phyloP scores from a whole-genome alignment of 2,329 filamentous ascomycete species.

The Fusarium sp. region DNA sequence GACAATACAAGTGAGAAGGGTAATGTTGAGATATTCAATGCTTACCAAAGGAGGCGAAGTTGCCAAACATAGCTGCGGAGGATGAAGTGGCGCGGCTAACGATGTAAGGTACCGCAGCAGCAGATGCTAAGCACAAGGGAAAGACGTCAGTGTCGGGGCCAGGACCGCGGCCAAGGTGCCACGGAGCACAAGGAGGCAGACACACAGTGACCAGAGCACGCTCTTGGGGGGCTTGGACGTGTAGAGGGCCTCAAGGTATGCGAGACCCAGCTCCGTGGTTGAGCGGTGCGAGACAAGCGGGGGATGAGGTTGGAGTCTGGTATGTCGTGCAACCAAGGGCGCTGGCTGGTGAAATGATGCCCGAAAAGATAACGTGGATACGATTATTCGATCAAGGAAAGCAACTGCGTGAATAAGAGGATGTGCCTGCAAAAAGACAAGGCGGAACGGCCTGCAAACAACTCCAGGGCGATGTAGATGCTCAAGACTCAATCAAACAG shows the following conservation, averaged over 20 bases:
- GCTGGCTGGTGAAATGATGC: neutral
- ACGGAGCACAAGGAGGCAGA: slow-evolving; percentile 23
- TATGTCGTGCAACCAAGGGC: neutral
- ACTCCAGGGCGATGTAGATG: neutral
- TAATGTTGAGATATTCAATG: slow-evolving; percentile 31
- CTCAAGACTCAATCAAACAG: slow-evolving; percentile 12
- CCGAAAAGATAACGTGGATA: neutral
- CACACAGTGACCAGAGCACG: slow-evolving; percentile 25
- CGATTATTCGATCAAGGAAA: slow-evolving; percentile 1
- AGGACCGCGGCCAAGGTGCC: slow-evolving; percentile 14
- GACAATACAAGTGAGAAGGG: neutral
- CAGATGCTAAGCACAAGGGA: slow-evolving; percentile 27
- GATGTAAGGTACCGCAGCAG: slow-evolving; percentile 34
- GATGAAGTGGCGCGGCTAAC: slow-evolving; percentile 39
- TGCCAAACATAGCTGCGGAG: slow-evolving; percentile 60
- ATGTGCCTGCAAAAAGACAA: slow-evolving; percentile 8
- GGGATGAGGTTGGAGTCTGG: slow-evolving; percentile 4
- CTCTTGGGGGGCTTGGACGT: slow-evolving; percentile 7
- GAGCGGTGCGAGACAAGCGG: slow-evolving; percentile 17
- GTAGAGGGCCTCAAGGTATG: slow-evolving; percentile 16
- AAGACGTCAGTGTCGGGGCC: slow-evolving; percentile 32
- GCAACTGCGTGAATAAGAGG: slow-evolving; percentile 1
- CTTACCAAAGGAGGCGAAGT: slow-evolving; percentile 59
- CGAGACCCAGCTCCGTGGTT: slow-evolving; percentile 7
- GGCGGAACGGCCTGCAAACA: slow-evolving; percentile 8